Evolutionary conservation across 2,329 filamentous ascomycete genomes (phyloP), one percentile per base, ranked within the genome.

Genomic region (Hypoxylon sp.): DNA sequence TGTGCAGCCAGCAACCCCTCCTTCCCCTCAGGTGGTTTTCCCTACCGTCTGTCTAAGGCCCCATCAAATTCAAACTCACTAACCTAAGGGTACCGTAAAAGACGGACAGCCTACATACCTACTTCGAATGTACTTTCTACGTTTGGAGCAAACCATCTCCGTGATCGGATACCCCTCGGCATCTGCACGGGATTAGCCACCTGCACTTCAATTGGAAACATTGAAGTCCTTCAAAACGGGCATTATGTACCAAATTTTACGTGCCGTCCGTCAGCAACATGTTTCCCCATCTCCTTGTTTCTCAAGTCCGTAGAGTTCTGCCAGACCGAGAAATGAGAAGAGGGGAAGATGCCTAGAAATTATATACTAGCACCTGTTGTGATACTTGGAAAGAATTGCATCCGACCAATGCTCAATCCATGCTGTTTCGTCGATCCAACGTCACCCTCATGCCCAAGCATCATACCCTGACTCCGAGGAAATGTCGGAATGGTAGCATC

Each of bases 141-240:
- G 31, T 61, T 29, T 24, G 29, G n/a, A 35, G 29, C 19, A 46
- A 37, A 35, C 4, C 13, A 42, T 48, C 68, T 70, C 68, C 68
- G 68, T 64, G 65, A 22, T 46, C 65, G 68, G 68, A 63, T 63
- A 56, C 31, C 50, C 64, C 13, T 61, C 62, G 62, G 65, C 31
- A 24, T 66, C 44, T 68, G 54, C 5, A 59, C 68, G 65, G 61
- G 51, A 70, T 70, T 64, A 26, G 59, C 46, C 46, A 42, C 5
- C 39, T 55, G 56, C 54, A 55, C 14, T 10, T 61, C 58, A 13
- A 13, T 54, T n/a, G 48, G 50, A 51, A 57, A 55, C 29, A 55
- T 29, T 44, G 29, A 13, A 58, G 51, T 29, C 14, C 39, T 55
- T 39, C 52, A 22, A 26, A 63, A 68, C 52, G 54, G 54, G 24